Base-by-base conservation (phyloP, 2,329 filamentous ascomycete species). In the Alternaria metachromatica region DNA sequence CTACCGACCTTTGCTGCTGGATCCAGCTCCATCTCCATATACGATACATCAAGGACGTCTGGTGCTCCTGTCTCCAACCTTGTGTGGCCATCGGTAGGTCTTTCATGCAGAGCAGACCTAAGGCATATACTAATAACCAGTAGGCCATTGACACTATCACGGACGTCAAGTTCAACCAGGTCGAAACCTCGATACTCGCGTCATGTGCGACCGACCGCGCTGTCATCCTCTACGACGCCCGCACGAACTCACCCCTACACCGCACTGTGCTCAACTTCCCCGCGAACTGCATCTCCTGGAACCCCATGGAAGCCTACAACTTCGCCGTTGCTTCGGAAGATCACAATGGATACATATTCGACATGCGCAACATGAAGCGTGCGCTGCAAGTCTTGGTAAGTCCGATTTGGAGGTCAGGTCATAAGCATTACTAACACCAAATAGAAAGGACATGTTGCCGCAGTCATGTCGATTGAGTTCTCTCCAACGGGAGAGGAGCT, bases 401-500 rank as follows among this genome's bases (percentile, higher is more conserved):
- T 12, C 18, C 45, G 3, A 6, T 21, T 1, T 30, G 2, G 7
- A 10, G 21, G 44, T 23, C 25, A 15, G 18, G 8, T 2, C 15
- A 51, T 4, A 46, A 6, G 3, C 11, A 13, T 12, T 33, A 58
- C 33, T 62, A 48, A 62, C 55, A 25, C 7, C 18, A 25, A 30
- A 7, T 43, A 62, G 60, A 96, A 95, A 80, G 93, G 95, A 72
- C 93, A 97, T 77, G 94, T 97, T 53, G 88, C 89, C 8, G 96
- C 96, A 20, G 94, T 97, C 23, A 97, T 97, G 93, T 94, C 97
- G 79, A 91, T 99, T 44, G 93, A 97, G 76, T 99, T 95, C 82
- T 94, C 91, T 53, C 95, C 96, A 1, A 98, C 96, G 0, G 96
- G 96, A 63, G 92, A 97, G 79, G 94, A 97, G 79, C 87, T 99